Conservation (phyloP, 1,284 basidiomycete genomes). For the Hemileia vastatrix region DNA sequence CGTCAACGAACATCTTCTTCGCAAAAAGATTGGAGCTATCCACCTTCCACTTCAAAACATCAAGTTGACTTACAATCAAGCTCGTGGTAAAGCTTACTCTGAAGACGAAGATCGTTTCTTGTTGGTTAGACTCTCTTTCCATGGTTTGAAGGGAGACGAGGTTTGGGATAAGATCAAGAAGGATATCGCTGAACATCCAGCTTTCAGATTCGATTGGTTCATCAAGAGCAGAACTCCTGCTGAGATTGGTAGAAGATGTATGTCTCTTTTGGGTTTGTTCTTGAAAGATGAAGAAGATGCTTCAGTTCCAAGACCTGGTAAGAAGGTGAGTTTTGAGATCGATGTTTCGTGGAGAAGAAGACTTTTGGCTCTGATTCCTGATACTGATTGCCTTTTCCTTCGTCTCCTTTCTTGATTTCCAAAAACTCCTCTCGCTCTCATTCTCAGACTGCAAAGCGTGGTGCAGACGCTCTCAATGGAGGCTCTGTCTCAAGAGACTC, state of each 20-base stretch:
- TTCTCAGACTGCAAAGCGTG: too few species aligned
- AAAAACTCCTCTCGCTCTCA: background rate
- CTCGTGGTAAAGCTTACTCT: conserved; percentile 77
- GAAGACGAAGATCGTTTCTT: conserved; percentile 97
- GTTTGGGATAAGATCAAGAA: conserved; percentile 91
- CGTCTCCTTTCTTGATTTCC: background rate
- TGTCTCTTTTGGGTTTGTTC: conserved; percentile 77
- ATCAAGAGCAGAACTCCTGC: conserved; percentile 87
- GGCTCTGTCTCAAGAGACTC: too few species aligned
- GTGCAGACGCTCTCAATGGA: too few species aligned
- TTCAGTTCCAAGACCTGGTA: background rate
- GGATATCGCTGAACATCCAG: conserved; percentile 86
- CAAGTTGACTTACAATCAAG: conserved; percentile 56
- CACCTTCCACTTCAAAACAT: conserved; percentile 22
- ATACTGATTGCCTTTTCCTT: background rate
- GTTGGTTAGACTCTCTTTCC: conserved; percentile 76
- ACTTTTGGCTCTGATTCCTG: background rate
- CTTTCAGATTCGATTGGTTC: conserved; percentile 97
- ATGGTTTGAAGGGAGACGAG: conserved; percentile 82
- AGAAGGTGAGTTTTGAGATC: background rate
- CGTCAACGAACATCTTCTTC: conserved; percentile 32
- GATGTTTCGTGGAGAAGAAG: background rate
- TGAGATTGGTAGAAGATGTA: conserved; percentile 79
- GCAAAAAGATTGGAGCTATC: conserved; percentile 66
- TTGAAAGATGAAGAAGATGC: conserved; percentile 62